Conservation (phyloP, 2,329 filamentous ascomycete genomes). For the Botrytis elliptica region DNA sequence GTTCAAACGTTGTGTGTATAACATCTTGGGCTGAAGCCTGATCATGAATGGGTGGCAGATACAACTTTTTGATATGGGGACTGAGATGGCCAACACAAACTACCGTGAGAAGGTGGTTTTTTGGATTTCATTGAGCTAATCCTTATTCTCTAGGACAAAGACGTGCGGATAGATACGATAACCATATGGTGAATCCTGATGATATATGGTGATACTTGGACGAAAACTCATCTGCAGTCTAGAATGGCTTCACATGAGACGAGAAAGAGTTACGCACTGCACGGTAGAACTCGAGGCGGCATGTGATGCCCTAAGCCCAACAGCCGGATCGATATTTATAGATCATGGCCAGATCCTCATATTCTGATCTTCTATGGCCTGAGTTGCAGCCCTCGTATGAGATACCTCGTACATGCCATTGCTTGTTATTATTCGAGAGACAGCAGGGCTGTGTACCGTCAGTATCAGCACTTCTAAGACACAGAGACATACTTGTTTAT, state of each 20-base stretch:
- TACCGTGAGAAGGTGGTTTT: neutral
- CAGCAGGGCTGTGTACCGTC: accelerated
- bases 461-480: neutral
- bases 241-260: neutral
- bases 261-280: neutral
- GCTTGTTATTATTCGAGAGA: neutral
- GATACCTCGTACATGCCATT: too few species aligned
- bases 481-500: neutral
- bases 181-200: constrained; percentile 9
- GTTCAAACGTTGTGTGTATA: neutral
- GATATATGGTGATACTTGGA: neutral
- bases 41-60: neutral
- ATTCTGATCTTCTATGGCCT: accelerated
- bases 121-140: neutral
- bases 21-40: too few species aligned
- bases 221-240: too few species aligned
- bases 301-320: accelerated
- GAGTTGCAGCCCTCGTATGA: too few species aligned
- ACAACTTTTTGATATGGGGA: neutral
- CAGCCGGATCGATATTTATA: neutral
- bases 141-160: neutral
- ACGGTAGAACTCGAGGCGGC: neutral
- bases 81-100: too few species aligned
- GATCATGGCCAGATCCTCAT: neutral
- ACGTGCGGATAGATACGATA: constrained; percentile 14